Evolutionary conservation across 768 basidiomycete species (phyloP), one percentile per base, ranked within the genome.

Genomic region (Trametes coccinea): DNA sequence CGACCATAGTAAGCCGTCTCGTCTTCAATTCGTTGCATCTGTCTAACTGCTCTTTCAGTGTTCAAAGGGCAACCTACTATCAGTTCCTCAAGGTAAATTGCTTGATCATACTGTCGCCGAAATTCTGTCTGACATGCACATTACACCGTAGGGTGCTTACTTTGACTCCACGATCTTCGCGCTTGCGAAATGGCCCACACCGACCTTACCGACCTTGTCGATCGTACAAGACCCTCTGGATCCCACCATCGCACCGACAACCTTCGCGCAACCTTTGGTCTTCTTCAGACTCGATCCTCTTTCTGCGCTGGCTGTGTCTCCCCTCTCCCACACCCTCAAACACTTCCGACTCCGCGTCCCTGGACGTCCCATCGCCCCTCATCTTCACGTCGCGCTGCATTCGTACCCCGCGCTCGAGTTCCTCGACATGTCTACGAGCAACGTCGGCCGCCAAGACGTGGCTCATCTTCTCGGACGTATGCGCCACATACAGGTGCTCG

Each of bases 181-280:
- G 4, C 75, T 96, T 51, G 80, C 88, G 3, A 75, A 74, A 31
- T 93, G 92, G 89, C 85, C 87, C 3, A 22, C 70, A 10, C 50
- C 57, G 8, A 64, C 72, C 14, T 71, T 88, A 2, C 74, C 77
- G 0, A 73, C 74, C 0, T 67, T 90, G 2, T 90, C 88, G 3
- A 81, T 91, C 49, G 76, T 89, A 10, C 89, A 91, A 73, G 89
- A 90, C 62, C 80, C 85, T 2, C 73, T 84, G 3, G 78, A 81
- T 41, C 69, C 77, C 1, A 72, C 75, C 31, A 69, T 78, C 37
- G 76, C 76, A 13, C 71, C 67, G 5, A 71, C 44, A 34, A 67
- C 75, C 39, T 89, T 90, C 62, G 95, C 94, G 1, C 95, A 96
- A 68, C 95, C 95, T 0, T 80, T 97, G 64, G 91, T 93, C 2